These are phyloP conservation scores for Forsythia suspensa DNA, from an alignment of 257 asterid genomes.

Conservation along the genomic window DNA sequence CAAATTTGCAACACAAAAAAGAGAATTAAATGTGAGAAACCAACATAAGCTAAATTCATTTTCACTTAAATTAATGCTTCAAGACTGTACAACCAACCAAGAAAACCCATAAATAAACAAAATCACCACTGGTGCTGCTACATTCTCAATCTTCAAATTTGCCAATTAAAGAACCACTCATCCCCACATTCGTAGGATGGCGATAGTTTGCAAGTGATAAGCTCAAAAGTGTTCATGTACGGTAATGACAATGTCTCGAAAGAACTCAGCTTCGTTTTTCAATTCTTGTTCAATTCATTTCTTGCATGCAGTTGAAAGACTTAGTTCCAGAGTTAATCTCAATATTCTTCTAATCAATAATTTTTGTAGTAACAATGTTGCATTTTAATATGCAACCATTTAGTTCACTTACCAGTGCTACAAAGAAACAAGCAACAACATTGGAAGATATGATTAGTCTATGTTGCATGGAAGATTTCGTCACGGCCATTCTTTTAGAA, in stretches of 20 bases:
- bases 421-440: constrained; percentile 92
- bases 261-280: constrained; percentile 86
- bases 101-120: too few relatives aligned
- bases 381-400: constrained; percentile 5
- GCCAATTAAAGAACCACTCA: constrained; percentile 34
- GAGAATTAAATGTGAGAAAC: too few relatives aligned
- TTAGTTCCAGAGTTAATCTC: constrained; percentile 22
- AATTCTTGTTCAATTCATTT: constrained; percentile 75
- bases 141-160: constrained; percentile 11
- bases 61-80: too few relatives aligned
- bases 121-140: too few relatives aligned
- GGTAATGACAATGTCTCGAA: constrained; percentile 91
- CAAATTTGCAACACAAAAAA: too few relatives aligned
- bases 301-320: constrained; percentile 59
- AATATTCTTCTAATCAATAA: background rate
- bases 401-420: constrained; percentile 70
- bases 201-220: constrained; percentile 90
- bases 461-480: constrained; percentile 94
- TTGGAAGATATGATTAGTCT: constrained; percentile 60
- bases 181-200: constrained; percentile 95
- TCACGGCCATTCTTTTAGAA: constrained; percentile 93
- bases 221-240: constrained; percentile 88
- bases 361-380: background rate
- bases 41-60: too few relatives aligned
- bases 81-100: too few relatives aligned